phyloP scores from a whole-genome alignment of 129 eudicot species.

The Ambrosia artemisiifolia region DNA sequence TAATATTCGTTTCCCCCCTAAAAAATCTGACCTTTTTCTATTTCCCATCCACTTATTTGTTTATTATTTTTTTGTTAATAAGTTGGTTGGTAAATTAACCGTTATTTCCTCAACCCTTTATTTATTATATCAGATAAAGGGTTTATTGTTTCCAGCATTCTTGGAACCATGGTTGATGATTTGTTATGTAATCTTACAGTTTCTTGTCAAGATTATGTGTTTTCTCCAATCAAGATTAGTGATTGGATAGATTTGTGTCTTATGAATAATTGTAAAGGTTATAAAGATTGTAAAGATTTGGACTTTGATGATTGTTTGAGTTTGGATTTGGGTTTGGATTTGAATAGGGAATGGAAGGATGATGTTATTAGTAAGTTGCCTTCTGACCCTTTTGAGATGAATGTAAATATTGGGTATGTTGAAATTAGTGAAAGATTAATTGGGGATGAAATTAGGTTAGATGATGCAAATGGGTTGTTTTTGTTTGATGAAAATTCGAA shows the following conservation, averaged over 20 bases:
- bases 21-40: slow-evolving; percentile 14
- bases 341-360: slow-evolving; percentile 30
- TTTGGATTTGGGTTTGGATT: slow-evolving; percentile 30
- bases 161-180: slow-evolving; percentile 21
- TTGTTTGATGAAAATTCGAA: slow-evolving; percentile 18
- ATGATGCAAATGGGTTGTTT: slow-evolving; percentile 17
- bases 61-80: slow-evolving; percentile 20
- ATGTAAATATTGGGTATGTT: slow-evolving; percentile 24
- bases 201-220: slow-evolving; percentile 18
- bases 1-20: background rate
- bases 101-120: slow-evolving; percentile 19
- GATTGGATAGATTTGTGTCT: slow-evolving; percentile 31
- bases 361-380: slow-evolving; percentile 51
- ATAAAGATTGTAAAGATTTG: background rate
- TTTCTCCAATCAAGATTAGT: slow-evolving; percentile 29
- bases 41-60: slow-evolving; percentile 24
- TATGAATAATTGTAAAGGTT: slow-evolving; percentile 23
- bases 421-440: slow-evolving; percentile 22
- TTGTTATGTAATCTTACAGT: slow-evolving; percentile 9
- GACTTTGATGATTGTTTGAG: slow-evolving; percentile 28
- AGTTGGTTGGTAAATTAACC: slow-evolving; percentile 17
- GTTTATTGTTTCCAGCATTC: slow-evolving; percentile 21
- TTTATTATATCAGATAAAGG: background rate
- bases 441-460: slow-evolving; percentile 28
- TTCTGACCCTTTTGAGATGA: slow-evolving; percentile 54